phyloP scores from a whole-genome alignment of 352 stramenopile genomes.

The Phytophthora pini region DNA sequence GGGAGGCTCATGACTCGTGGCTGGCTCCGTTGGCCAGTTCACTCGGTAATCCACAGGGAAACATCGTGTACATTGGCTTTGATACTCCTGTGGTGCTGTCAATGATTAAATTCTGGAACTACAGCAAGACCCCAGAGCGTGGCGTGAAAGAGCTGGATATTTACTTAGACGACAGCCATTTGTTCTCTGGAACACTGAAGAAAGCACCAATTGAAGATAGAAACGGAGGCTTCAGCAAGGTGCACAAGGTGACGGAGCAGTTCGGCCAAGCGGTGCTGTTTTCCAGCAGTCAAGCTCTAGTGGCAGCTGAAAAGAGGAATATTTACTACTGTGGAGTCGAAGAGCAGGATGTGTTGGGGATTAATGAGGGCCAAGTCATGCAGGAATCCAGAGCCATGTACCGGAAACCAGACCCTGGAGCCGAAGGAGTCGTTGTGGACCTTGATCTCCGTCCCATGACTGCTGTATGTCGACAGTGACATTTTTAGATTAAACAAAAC shows the following conservation, averaged over 20 bases:
- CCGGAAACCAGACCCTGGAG: constrained; percentile 71
- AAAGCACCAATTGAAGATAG: constrained; percentile 44
- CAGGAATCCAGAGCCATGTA: constrained; percentile 86
- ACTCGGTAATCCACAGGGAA: constrained; percentile 56
- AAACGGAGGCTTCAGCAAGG: constrained; percentile 39
- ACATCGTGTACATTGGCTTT: constrained; percentile 79
- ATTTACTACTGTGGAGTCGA: constrained; percentile 77
- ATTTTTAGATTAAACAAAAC: too few species aligned
- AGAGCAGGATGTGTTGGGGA: constrained; percentile 90
- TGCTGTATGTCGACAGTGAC: constrained; percentile 64
- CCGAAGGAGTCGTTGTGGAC: constrained; percentile 78
- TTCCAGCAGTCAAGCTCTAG: constrained; percentile 63
- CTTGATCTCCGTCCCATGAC: constrained; percentile 71
- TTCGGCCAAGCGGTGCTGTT: constrained; percentile 89
- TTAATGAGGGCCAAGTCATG: constrained; percentile 91
- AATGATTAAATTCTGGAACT: constrained; percentile 92
- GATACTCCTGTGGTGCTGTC: constrained; percentile 75
- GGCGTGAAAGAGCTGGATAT: constrained; percentile 87
- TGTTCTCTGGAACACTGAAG: constrained; percentile 72
- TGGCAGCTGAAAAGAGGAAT: constrained; percentile 71
- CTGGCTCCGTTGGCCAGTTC: constrained; percentile 78
- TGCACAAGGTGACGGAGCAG: constrained; percentile 57
- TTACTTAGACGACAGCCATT: constrained; percentile 86
- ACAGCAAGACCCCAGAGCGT: constrained; percentile 85
- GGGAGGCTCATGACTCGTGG: constrained; percentile 77